Percentiles rank a stretch among this genome's conserved stretches.
Conservation (phyloP, 2,329 filamentous ascomycete species). For the Fusarium scirpi region DNA sequence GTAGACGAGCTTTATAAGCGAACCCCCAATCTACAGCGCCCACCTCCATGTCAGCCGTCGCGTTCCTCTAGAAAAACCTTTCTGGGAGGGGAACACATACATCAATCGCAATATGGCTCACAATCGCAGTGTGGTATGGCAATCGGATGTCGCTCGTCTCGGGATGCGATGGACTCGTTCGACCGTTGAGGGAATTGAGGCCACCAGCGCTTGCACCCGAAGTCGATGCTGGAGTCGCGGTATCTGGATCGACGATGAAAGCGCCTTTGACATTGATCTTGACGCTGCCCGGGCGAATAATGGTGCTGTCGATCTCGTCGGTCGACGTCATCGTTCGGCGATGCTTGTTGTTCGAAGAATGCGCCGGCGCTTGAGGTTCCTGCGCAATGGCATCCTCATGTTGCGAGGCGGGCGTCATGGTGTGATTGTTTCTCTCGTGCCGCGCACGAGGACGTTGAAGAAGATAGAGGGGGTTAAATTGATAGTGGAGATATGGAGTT, state of each 20-base stretch:
- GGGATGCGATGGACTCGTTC: slow-evolving; percentile 63
- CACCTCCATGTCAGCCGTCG: slow-evolving; percentile 26
- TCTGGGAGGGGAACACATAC: slow-evolving; percentile 64
- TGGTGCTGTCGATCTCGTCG: slow-evolving; percentile 70
- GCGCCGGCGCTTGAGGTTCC: slow-evolving; percentile 21
- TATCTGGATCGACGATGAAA: slow-evolving; percentile 91
- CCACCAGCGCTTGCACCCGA: slow-evolving; percentile 44
- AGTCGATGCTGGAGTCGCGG: slow-evolving; percentile 61
- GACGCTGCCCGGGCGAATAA: slow-evolving; percentile 76
- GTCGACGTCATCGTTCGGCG: slow-evolving; percentile 59
- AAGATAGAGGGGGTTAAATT: slow-evolving; percentile 16
- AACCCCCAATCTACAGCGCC: slow-evolving; percentile 83
- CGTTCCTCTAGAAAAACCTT: slow-evolving; percentile 12
- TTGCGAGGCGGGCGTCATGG: slow-evolving; percentile 44
- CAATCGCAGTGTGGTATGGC: slow-evolving; percentile 92
- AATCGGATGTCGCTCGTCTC: slow-evolving; percentile 95
- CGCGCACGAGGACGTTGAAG: slow-evolving; percentile 14
- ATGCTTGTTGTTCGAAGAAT: slow-evolving; percentile 34
- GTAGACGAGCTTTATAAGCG: slow-evolving; percentile 95
- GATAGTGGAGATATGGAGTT: slow-evolving; percentile 31
- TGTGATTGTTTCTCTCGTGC: slow-evolving; percentile 4
- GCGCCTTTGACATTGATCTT: slow-evolving; percentile 97
- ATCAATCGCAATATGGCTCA: slow-evolving; percentile 97
- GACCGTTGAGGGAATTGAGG: slow-evolving; percentile 53
- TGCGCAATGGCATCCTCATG: slow-evolving; percentile 42